Evolutionary conservation across 1,284 basidiomycete genomes (phyloP).

Genomic region (Salmacisia buchloeana): DNA sequence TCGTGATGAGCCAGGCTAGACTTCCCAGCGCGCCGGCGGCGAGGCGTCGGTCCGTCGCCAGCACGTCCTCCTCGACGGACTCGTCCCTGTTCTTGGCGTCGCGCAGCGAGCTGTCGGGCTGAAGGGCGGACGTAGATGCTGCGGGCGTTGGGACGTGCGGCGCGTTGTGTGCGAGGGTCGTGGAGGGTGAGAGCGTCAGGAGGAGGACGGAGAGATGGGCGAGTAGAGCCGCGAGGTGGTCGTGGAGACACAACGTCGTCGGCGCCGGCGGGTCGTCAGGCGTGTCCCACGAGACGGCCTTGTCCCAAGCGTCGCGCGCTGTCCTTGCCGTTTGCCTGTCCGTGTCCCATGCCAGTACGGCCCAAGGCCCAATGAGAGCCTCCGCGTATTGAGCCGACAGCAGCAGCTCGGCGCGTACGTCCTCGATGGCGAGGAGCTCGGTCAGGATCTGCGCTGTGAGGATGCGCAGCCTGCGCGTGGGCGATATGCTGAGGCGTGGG

Average conservation of each 20-base stretch:
- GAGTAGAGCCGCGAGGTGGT: constrained; percentile 26
- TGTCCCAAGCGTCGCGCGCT: constrained; percentile 60
- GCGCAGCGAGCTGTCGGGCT: constrained; percentile 8
- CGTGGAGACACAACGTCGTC: constrained; percentile 12
- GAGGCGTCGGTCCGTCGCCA: constrained; percentile 41
- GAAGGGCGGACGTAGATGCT: background rate
- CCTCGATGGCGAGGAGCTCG: constrained; percentile 59
- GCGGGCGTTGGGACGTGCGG: background rate
- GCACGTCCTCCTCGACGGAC: constrained; percentile 40
- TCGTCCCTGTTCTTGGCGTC: constrained; percentile 49
- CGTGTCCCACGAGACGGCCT: constrained; percentile 48
- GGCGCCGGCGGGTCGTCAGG: background rate
- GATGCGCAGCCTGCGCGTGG: constrained; percentile 69
- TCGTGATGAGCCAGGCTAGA: constrained; percentile 15
- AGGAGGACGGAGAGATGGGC: constrained; percentile 22
- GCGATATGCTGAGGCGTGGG: constrained; percentile 72
- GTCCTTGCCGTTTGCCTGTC: constrained; percentile 62
- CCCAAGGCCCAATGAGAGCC: constrained; percentile 73
- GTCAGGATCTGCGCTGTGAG: constrained; percentile 67
- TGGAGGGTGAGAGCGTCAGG: constrained; percentile 29
- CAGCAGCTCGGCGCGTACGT: constrained; percentile 59
- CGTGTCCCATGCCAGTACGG: constrained; percentile 65
- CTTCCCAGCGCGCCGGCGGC: constrained; percentile 39
- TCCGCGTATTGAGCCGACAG: constrained; percentile 64
- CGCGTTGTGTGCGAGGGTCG: constrained; percentile 18